Evolutionary conservation across 2,329 filamentous ascomycete genomes (phyloP), one percentile per base, ranked within the genome.

Genomic region (Cordyceps farinosa): DNA sequence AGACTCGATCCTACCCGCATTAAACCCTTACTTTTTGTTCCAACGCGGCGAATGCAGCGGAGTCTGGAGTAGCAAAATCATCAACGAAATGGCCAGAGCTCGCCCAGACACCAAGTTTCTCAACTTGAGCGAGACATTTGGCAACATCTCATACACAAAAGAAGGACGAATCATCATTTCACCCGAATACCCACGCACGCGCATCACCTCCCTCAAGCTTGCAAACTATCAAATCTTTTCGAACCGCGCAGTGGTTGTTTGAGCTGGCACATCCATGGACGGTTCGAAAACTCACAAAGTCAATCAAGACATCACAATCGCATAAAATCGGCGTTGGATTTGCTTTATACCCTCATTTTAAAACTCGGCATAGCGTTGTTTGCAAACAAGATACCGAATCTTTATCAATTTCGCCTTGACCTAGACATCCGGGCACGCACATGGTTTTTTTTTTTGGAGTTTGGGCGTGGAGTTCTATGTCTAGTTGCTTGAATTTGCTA

Each of bases 21-120:
- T 91, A 5, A 91, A 92, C 68, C 90, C 90, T 0, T 91, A 88
- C 70, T 92, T 91, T 71, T 77, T 88, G 62, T 76, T 91, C 48
- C 77, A 81, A 40, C 79, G 86, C 53, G 83, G 83, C 44, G 76
- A 79, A 69, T 89, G 87, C 68, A 87, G 84, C 1, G 90, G 90
- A 5, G 82, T 92, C 2, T 92, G 89, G 90, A 91, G 86, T 70
- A 84, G 89, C 9, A 73, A 77, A 8, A 91, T 92, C 52, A 76
- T 91, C 10, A 77, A 82, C 30, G 81, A 85, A 63, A 80, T 92
- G 60, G 78, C 80, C 38, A 77, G 79, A 44, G 81, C 84, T 13
- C 82, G 89, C 6, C 88, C 89, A 0, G 73, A 77, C 1, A 82
- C 82, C 3, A 75, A 77, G 1, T 91, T 88, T 69, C 78, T 84